Evolutionary conservation across 208 protist species (phyloP).

Genomic region (Leishmania lainsoni): DNA sequence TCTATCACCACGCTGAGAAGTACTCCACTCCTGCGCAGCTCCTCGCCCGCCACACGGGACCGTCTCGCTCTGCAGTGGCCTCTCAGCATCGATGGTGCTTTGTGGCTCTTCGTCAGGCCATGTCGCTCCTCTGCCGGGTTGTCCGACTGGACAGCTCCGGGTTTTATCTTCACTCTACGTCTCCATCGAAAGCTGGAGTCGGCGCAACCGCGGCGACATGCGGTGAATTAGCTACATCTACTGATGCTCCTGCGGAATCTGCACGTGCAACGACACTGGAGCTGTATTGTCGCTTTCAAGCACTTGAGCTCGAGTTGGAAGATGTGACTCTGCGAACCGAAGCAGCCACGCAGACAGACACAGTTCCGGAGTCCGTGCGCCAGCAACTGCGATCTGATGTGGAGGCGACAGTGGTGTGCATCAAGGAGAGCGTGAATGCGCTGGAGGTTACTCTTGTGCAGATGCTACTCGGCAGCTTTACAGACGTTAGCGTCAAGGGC

Average conservation of each 20-base stretch:
- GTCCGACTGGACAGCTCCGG: conserved; percentile 42
- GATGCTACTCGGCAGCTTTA: conserved; percentile 30
- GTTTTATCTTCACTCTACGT: conserved; percentile 27
- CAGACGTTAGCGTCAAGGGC: background rate
- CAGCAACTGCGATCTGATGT: conserved; percentile 16
- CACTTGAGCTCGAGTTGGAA: conserved; percentile 47
- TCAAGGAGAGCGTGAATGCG: conserved; percentile 29
- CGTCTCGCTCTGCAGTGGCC: background rate
- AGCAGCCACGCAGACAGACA: conserved; percentile 2
- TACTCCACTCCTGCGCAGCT: conserved; percentile 1
- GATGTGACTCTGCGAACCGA: conserved; percentile 26
- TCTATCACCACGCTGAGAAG: background rate
- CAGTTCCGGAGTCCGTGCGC: conserved; percentile 10
- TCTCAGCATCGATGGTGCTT: conserved; percentile 20
- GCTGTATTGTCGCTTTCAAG: conserved; percentile 46
- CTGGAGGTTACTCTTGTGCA: conserved; percentile 41
- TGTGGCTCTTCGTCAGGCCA: conserved; percentile 38
- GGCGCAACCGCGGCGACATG: background rate
- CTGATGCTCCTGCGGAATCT: background rate
- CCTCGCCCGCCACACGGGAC: background rate
- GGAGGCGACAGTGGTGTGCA: conserved; percentile 13
- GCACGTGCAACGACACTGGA: conserved; percentile 20
- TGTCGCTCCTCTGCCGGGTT: conserved; percentile 60
- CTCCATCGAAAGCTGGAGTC: background rate
- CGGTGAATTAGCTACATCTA: background rate